A percentile compares a stretch with the other conserved stretches of the same genome.
Conservation (phyloP, 805 yeast species). For the Metschnikowia henanensis region DNA sequence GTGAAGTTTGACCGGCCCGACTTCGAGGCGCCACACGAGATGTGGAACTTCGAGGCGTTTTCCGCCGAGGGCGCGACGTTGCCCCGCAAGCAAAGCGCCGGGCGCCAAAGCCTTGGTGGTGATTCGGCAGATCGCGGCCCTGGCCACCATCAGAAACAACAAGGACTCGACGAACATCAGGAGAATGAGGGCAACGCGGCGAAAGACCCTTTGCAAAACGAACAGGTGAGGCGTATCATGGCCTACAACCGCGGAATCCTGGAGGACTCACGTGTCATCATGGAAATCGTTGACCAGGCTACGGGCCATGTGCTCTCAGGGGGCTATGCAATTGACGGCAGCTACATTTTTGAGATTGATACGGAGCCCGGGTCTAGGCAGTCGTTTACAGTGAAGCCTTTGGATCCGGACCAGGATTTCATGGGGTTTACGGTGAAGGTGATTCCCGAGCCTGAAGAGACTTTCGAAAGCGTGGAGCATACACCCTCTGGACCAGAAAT, state of each 20-base stretch:
- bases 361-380: neutral
- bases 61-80: constrained; percentile 7
- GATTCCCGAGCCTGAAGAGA: neutral
- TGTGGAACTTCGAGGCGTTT: constrained; percentile 30
- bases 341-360: constrained; percentile 8
- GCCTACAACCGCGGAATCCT: constrained; percentile 11
- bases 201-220: neutral
- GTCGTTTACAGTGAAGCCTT: constrained; percentile 2
- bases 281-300: constrained; percentile 11
- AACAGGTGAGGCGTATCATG: constrained; percentile 3
- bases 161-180: neutral
- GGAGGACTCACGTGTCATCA: constrained; percentile 4
- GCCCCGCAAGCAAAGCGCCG: neutral
- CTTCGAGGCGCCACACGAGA: constrained; percentile 24
- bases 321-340: constrained; percentile 4
- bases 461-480: neutral
- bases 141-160: neutral
- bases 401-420: constrained; percentile 7
- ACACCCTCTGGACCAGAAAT: too few relatives aligned
- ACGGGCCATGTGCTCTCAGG: constrained; percentile 8
- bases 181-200: neutral
- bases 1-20: constrained; percentile 16
- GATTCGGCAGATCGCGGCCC: too few relatives aligned
- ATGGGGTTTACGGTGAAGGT: constrained; percentile 6
- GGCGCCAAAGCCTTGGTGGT: too few relatives aligned